phyloP scores from a whole-genome alignment of 495 filamentous ascomycete genomes.

The Xylaria intraflava region DNA sequence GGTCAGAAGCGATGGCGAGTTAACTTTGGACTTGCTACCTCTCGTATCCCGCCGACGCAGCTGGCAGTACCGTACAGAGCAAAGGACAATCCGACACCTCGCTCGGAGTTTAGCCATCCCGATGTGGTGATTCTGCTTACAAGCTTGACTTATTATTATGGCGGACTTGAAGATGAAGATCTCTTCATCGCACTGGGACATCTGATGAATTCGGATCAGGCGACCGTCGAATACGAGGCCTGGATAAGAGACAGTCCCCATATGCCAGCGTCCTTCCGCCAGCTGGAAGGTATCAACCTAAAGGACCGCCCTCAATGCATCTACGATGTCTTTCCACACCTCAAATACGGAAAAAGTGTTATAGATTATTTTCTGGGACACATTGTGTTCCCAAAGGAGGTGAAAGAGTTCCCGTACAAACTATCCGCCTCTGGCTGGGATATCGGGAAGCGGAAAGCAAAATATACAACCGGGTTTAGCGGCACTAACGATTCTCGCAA shows the following conservation, averaged over 20 bases:
- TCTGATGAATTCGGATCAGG: slow-evolving; percentile 51
- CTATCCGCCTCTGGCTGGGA: slow-evolving; percentile 68
- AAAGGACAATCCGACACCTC: slow-evolving; percentile 57
- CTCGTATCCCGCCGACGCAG: slow-evolving; percentile 34
- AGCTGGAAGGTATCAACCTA: slow-evolving; percentile 54
- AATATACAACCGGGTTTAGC: slow-evolving; percentile 60
- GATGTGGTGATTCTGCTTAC: slow-evolving; percentile 65
- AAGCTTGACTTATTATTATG: slow-evolving; percentile 62
- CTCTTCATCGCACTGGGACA: slow-evolving; percentile 43
- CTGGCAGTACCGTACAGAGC: slow-evolving; percentile 68
- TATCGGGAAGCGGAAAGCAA: slow-evolving; percentile 40
- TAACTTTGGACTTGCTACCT: slow-evolving; percentile 54
- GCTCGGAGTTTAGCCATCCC: slow-evolving; percentile 69
- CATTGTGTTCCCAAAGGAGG: slow-evolving; percentile 60
- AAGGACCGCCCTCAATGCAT: slow-evolving; percentile 41
- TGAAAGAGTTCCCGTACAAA: slow-evolving; percentile 58
- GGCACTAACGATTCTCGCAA: slow-evolving; percentile 62
- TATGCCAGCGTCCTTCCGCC: slow-evolving; percentile 35
- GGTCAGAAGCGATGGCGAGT: slow-evolving; percentile 59
- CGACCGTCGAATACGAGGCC: slow-evolving; percentile 44
- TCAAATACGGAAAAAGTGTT: slow-evolving; percentile 45
- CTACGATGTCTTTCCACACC: slow-evolving; percentile 42
- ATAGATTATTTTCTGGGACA: slow-evolving; percentile 59
- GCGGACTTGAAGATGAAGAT: slow-evolving; percentile 50
- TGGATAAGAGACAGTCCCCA: slow-evolving; percentile 42